These are phyloP conservation scores for Moricandia arvensis DNA, from an alignment of 345 rosid genomes.

Conservation along the genomic window DNA sequence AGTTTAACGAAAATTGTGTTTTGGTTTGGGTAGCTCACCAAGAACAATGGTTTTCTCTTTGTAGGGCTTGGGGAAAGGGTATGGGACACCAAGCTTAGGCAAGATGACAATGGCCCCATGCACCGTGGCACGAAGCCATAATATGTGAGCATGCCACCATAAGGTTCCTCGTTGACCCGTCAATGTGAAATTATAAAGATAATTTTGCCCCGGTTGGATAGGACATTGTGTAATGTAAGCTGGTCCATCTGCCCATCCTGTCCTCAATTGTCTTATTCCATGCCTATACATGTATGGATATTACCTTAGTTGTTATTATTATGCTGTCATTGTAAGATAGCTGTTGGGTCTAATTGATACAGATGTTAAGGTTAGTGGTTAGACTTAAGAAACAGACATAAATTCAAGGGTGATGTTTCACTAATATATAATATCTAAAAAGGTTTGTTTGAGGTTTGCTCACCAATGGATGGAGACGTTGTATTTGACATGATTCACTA, in stretches of 20 bases:
- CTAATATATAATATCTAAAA: not conserved
- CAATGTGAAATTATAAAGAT: conserved; percentile 67
- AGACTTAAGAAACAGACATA: conserved; percentile 54
- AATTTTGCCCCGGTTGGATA: conserved; percentile 69
- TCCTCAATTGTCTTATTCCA: conserved; percentile 73
- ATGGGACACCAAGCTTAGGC: conserved; percentile 82
- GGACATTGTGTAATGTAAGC: conserved; percentile 96
- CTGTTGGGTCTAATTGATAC: conserved; percentile 2
- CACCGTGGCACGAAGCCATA: conserved; percentile 92
- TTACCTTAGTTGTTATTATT: not conserved
- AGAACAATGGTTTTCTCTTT: conserved; percentile 56
- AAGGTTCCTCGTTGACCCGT: conserved; percentile 87
- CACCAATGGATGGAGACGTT: conserved; percentile 87
- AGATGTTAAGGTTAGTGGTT: not conserved
- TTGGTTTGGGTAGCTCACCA: conserved; percentile 19
- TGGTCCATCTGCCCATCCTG: conserved; percentile 91
- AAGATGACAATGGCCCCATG: conserved; percentile 78
- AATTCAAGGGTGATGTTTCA: not conserved
- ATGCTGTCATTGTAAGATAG: conserved; percentile 1
- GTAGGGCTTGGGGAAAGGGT: conserved; percentile 79
- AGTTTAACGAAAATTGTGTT: conserved; percentile 17
- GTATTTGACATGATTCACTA: conserved; percentile 76
- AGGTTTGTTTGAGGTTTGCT: conserved; percentile 32
- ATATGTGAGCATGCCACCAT: conserved; percentile 85
- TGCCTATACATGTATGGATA: conserved; percentile 51